These are phyloP conservation scores for Phragmites australis DNA, from an alignment of 176 grass and related monocot species.

Conservation along the genomic window DNA sequence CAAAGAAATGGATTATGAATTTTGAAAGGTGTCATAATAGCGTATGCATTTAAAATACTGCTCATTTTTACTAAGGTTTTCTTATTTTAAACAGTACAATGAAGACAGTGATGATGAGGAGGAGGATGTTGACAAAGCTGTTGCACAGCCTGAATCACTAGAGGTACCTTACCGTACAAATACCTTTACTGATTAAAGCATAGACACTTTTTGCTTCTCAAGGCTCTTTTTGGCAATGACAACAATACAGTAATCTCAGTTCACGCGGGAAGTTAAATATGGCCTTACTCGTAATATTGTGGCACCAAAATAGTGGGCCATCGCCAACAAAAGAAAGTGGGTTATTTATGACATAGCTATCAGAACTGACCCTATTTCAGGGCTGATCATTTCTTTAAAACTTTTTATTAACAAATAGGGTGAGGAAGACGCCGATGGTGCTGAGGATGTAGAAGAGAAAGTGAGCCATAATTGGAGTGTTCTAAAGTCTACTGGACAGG, in stretches of 20 bases:
- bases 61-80: conserved; percentile 29
- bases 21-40: conserved; percentile 8
- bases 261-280: background rate
- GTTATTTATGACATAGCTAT: conserved; percentile 15
- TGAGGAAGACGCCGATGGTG: conserved; percentile 52
- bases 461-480: conserved; percentile 73
- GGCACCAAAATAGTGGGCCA: background rate
- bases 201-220: background rate
- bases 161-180: conserved; percentile 29
- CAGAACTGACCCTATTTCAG: background rate
- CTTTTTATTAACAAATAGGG: conserved; percentile 36
- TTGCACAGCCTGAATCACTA: conserved; percentile 38
- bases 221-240: background rate
- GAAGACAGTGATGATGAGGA: conserved; percentile 80
- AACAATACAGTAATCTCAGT: conserved; percentile 2
- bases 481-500: conserved; percentile 63
- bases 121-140: conserved; percentile 41
- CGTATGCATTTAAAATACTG: conserved; percentile 13
- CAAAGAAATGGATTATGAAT: conserved; percentile 17
- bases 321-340: background rate
- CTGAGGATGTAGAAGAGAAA: conserved; percentile 55
- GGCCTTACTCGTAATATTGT: background rate
- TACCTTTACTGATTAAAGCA: conserved; percentile 33
- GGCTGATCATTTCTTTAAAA: background rate
- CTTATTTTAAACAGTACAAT: conserved; percentile 60